Evolutionary conservation across 2,329 filamentous ascomycete genomes (phyloP), one percentile per base, ranked within the genome.

Genomic region (Parastagonospora nodorum): DNA sequence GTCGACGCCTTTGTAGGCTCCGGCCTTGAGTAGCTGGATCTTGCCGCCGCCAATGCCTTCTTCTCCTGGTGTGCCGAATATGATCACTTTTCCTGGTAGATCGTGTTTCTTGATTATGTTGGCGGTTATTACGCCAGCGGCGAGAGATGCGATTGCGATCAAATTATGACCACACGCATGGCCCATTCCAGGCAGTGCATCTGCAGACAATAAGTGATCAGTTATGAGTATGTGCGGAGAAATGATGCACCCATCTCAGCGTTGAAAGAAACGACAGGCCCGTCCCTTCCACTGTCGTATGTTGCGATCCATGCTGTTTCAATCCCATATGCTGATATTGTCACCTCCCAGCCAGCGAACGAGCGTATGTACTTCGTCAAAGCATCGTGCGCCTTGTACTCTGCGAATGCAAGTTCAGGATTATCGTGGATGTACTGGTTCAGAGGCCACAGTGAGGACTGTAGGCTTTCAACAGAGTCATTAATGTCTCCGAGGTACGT

Each of bases 161-260:
- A 82, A 73, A 53, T 83, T 83, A 66, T 83, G 81, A 4, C 82
- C 81, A 48, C 81, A 84, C 7, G 80, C 79, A 57, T 83, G 80
- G 31, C 80, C 80, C 7, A 82, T 74, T 1, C 73, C 76, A 1
- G 80, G 77, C 3, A 83, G 71, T 2, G 80, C 79, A 58, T 83
- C 78, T 49, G 27, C 2, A 11, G 15, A 7, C 12, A 35, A 14
- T 45, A 8, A 45, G n/a, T n/a, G 9, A n/a, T 36, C 33, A 8
- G 8, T n/a, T 5, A 5, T 10, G 6, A 24, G 4, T 16, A 19
- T n/a, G 7, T n/a, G 10, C 24, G 15, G 11, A 36, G 32, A 8
- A 2, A 24, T 1, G 33, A 19, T 51, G 11, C 46, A 65, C 64
- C 64, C 62, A 67, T 65, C 49, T 78, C 75, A 0, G 71, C 74